A percentile compares a stretch with the other conserved stretches of the same genome.
These are phyloP conservation scores for Leptosphaerulina australis DNA, from an alignment of 2,329 filamentous ascomycete genomes.

Conservation along the genomic window DNA sequence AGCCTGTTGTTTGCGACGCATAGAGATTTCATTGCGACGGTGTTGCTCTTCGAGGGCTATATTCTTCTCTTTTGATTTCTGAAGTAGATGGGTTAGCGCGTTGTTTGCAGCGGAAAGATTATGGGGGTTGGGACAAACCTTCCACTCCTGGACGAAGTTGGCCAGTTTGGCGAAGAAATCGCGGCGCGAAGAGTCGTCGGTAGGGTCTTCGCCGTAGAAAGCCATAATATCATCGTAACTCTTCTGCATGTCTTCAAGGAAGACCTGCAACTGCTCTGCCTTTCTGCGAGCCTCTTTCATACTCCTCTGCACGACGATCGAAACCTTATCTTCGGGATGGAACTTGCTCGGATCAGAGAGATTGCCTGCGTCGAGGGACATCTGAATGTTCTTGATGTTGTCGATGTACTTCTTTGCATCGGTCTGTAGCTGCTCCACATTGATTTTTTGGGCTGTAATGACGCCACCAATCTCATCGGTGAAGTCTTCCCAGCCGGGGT, in stretches of 20 bases:
- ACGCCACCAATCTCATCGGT: conserved; percentile 82
- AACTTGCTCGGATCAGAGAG: conserved; percentile 97
- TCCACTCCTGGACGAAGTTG: conserved; percentile 89
- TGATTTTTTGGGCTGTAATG: conserved; percentile 82
- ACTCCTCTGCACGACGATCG: conserved; percentile 83
- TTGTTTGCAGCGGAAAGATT: too few species aligned
- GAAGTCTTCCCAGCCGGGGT: conserved; percentile 93
- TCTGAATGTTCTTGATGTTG: conserved; percentile 92
- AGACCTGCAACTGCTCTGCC: conserved; percentile 92
- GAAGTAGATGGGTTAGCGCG: conserved; percentile 18
- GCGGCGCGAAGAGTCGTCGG: conserved; percentile 88
- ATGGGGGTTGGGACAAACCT: conserved; percentile 58
- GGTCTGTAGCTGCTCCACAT: conserved; percentile 85
- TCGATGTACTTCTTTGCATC: conserved; percentile 93
- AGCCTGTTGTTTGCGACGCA: conserved; percentile 74
- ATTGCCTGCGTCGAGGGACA: conserved; percentile 89
- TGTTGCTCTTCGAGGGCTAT: conserved; percentile 78
- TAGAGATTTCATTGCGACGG: conserved; percentile 84
- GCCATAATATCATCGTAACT: conserved; percentile 94
- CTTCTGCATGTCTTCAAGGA: conserved; percentile 88
- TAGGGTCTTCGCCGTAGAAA: conserved; percentile 93
- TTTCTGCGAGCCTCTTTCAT: conserved; percentile 98
- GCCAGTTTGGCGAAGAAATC: conserved; percentile 97
- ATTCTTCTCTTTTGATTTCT: conserved; percentile 94
- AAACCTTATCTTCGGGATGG: conserved; percentile 94